Conservation (phyloP, 495 filamentous ascomycete genomes). For the Talaromyces nanjingensis region DNA sequence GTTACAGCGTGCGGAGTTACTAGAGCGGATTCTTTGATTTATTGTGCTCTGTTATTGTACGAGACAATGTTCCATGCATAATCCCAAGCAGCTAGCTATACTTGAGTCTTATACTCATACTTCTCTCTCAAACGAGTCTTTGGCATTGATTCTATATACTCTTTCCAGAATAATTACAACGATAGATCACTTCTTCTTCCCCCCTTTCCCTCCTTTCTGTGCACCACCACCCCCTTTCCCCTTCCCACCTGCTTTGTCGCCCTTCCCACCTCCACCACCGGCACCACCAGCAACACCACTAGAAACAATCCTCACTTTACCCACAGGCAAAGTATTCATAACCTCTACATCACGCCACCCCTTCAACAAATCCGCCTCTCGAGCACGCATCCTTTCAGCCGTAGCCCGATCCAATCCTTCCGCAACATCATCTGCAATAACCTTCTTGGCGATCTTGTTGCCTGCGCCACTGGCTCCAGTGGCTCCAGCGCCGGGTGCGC, state of each 20-base stretch:
- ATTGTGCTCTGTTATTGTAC: background rate
- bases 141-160: background rate
- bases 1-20: background rate
- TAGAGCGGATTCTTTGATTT: background rate
- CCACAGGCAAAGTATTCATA: constrained; percentile 71
- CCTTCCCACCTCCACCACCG: constrained; percentile 40
- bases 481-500: constrained; percentile 25
- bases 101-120: too few relatives aligned
- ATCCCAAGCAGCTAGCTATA: background rate
- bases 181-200: constrained; percentile 26
- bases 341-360: constrained; percentile 76
- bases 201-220: constrained; percentile 33
- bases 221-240: constrained; percentile 14
- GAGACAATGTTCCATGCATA: background rate
- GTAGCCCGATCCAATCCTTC: constrained; percentile 51
- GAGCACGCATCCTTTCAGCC: constrained; percentile 69
- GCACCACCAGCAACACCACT: constrained; percentile 39
- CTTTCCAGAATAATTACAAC: background rate
- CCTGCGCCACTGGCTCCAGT: constrained; percentile 33
- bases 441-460: constrained; percentile 24
- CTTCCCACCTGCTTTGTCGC: constrained; percentile 24
- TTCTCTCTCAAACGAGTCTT: too few relatives aligned
- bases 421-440: constrained; percentile 31
- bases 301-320: constrained; percentile 79
- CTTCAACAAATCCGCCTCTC: constrained; percentile 76